phyloP scores from a whole-genome alignment of 768 basidiomycete species.

The Pleurotus giganteus region DNA sequence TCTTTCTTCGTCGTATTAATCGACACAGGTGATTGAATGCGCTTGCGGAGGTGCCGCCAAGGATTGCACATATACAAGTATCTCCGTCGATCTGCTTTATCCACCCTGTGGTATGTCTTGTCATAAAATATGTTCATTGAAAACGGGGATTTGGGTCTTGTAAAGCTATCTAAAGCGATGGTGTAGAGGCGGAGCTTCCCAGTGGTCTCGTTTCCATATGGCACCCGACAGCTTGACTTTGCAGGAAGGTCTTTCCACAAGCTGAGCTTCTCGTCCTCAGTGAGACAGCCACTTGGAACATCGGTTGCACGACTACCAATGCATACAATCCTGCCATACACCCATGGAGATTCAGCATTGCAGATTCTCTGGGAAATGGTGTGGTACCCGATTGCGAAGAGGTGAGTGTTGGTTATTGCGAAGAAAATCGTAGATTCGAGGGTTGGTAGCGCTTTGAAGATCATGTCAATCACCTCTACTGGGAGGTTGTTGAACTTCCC shows the following conservation, averaged over 20 bases:
- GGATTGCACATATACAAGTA: not conserved
- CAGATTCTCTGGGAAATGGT: not conserved
- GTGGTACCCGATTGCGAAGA: not conserved
- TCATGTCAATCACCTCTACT: not conserved
- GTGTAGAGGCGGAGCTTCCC: not conserved
- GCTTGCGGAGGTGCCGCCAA: not conserved
- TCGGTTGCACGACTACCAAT: not conserved
- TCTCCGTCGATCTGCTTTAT: not conserved
- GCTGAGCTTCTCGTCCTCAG: not conserved
- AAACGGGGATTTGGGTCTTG: too few species aligned
- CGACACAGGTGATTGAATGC: not conserved
- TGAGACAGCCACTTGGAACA: not conserved
- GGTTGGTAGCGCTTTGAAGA: not conserved
- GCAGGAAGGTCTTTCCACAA: not conserved
- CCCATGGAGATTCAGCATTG: not conserved
- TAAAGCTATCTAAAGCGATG: not conserved
- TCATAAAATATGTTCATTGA: too few species aligned
- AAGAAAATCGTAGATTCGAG: not conserved
- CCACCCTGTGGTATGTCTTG: too few species aligned
- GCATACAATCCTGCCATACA: not conserved
- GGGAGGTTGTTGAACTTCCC: not conserved
- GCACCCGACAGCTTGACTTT: not conserved
- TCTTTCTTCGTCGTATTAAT: not conserved
- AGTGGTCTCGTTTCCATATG: not conserved
- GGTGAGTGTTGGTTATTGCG: not conserved